A percentile compares a stretch with the other conserved stretches of the same genome.
Evolutionary conservation across 768 basidiomycete genomes (phyloP).

Genomic region (Xerocomus brunneocitrinus): DNA sequence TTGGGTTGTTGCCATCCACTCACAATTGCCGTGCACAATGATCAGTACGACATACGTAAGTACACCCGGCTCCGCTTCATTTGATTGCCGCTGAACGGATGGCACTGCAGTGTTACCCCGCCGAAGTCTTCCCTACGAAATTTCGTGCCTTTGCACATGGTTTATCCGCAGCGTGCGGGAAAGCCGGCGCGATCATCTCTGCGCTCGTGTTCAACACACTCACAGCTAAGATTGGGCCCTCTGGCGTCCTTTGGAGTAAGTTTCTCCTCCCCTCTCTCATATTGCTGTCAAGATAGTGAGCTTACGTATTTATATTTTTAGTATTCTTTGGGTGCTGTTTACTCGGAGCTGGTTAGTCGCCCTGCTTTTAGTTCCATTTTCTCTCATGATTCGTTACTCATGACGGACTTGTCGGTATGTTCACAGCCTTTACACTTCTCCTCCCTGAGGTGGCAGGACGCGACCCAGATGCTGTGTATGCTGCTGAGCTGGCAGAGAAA

Average conservation of each 20-base stretch:
- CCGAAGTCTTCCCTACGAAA: conserved; percentile 76
- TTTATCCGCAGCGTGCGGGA: conserved; percentile 67
- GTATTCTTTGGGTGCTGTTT: conserved; percentile 67
- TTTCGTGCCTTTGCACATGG: conserved; percentile 74
- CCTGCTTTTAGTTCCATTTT: neutral
- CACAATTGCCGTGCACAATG: neutral
- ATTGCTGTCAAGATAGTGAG: neutral
- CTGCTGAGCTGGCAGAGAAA: conserved; percentile 34
- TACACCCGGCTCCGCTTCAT: neutral
- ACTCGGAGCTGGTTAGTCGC: conserved; percentile 42
- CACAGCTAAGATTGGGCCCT: conserved; percentile 56
- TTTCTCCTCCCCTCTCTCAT: conserved; percentile 12
- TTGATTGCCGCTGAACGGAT: neutral
- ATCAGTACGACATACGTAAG: conserved; percentile 50
- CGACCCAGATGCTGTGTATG: conserved; percentile 45
- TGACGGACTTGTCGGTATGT: neutral
- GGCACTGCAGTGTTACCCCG: conserved; percentile 56
- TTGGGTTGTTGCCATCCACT: neutral
- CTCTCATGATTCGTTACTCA: neutral
- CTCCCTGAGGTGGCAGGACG: conserved; percentile 50
- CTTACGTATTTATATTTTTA: conserved; percentile 18
- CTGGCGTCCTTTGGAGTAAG: conserved; percentile 68
- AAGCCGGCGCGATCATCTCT: conserved; percentile 72
- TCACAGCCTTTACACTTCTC: conserved; percentile 38
- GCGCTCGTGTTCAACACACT: conserved; percentile 70